A percentile compares a stretch with the other conserved stretches of the same genome.
phyloP scores from a whole-genome alignment of 441 rosid species.

The Breynia disticha region DNA sequence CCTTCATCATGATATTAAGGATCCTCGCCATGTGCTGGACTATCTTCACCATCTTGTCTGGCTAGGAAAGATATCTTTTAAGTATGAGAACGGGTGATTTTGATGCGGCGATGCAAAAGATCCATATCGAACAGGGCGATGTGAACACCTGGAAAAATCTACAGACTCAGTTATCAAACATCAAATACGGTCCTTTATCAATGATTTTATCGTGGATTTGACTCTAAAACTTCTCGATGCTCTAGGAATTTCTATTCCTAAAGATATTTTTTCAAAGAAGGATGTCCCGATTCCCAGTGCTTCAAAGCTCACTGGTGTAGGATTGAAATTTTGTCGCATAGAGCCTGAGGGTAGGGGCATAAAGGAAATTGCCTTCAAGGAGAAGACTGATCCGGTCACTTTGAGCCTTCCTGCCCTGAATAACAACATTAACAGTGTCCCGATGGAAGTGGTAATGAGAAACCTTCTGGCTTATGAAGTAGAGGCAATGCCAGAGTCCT shows the following conservation, averaged over 20 bases:
- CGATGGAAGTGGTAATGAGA: constrained; percentile 30
- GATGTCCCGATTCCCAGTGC: too few relatives aligned
- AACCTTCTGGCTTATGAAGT: constrained; percentile 61
- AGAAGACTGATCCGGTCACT: constrained; percentile 17
- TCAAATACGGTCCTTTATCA: too few relatives aligned
- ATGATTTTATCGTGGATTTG: too few relatives aligned
- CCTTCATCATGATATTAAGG: background rate
- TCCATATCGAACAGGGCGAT: too few relatives aligned
- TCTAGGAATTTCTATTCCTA: too few relatives aligned
- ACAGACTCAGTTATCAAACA: too few relatives aligned
- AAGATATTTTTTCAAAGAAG: background rate
- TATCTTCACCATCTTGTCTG: constrained; percentile 7
- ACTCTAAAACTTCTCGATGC: too few relatives aligned
- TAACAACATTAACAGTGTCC: constrained; percentile 29
- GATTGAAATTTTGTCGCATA: background rate
- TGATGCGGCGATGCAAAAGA: too few relatives aligned
- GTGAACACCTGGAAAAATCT: too few relatives aligned
- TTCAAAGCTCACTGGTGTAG: background rate
- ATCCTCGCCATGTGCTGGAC: constrained; percentile 12
- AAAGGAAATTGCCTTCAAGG: constrained; percentile 6
- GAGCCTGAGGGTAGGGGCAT: background rate
- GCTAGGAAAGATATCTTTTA: background rate
- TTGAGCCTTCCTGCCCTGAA: constrained; percentile 41
- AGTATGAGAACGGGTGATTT: too few relatives aligned
- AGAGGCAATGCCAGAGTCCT: constrained; percentile 32